A percentile compares a stretch with the other conserved stretches of the same genome.
Conservation (phyloP, 106 monocot species). For the Platanthera zijinensis region DNA sequence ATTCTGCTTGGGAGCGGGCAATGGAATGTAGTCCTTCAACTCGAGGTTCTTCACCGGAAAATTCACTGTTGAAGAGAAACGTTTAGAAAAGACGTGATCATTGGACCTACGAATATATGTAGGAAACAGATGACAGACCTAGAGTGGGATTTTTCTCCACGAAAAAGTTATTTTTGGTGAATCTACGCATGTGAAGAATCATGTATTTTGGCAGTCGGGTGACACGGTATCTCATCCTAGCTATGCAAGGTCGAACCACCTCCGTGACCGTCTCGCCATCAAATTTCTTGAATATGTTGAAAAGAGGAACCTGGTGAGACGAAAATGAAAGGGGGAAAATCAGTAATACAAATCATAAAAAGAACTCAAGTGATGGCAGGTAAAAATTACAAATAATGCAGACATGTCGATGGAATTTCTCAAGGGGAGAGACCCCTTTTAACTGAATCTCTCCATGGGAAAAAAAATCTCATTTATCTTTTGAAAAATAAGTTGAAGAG, state of each 20-base stretch:
- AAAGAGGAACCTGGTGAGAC: conserved; percentile 71
- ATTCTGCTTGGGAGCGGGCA: conserved; percentile 53
- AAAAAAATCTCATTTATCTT: not conserved
- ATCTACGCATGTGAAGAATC: conserved; percentile 94
- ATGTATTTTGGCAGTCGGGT: conserved; percentile 86
- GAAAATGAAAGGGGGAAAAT: not conserved
- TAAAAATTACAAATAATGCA: not conserved
- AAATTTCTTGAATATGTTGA: conserved; percentile 98
- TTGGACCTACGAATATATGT: not conserved
- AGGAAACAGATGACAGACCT: conserved; percentile 30
- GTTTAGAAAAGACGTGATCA: not conserved
- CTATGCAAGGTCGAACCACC: conserved; percentile 86
- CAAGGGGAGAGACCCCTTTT: not conserved
- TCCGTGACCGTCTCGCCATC: conserved; percentile 97
- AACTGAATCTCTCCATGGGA: not conserved
- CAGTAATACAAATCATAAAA: not conserved
- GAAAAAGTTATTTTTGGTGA: conserved; percentile 98
- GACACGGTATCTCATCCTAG: conserved; percentile 93
- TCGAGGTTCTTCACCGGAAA: conserved; percentile 99
- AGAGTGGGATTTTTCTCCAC: conserved; percentile 94
- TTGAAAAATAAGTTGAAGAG: not conserved
- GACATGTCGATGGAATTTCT: not conserved
- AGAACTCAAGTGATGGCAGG: not conserved
- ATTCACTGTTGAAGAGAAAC: conserved; percentile 46
- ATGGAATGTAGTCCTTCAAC: conserved; percentile 93